These are phyloP conservation scores for Thinopyrum elongatum DNA, from an alignment of 176 grass and related monocot genomes.

Conservation along the genomic window DNA sequence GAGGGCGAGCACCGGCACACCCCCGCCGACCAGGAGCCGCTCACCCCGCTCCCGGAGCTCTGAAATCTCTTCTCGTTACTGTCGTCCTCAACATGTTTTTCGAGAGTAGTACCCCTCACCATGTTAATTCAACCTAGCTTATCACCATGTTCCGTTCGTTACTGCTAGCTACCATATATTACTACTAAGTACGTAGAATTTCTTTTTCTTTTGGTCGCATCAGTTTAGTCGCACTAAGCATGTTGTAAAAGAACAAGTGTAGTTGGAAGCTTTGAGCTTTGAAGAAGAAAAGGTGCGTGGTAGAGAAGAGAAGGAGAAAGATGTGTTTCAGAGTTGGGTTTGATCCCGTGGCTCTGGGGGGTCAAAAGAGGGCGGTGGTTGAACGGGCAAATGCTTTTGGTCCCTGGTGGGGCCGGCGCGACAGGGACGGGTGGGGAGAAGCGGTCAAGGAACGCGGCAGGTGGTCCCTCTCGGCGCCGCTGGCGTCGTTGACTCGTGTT, in stretches of 20 bases:
- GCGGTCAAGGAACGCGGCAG: slow-evolving; percentile 37
- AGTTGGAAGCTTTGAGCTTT: background rate
- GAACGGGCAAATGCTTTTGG: background rate
- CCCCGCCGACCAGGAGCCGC: slow-evolving; percentile 20
- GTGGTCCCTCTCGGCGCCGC: background rate
- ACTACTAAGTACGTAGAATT: background rate
- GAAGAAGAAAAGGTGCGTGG: background rate
- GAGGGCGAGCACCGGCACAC: slow-evolving; percentile 75
- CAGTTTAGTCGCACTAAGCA: background rate
- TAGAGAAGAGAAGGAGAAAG: background rate
- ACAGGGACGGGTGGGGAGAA: background rate
- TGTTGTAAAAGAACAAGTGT: background rate
- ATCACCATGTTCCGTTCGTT: background rate
- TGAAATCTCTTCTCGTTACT: background rate
- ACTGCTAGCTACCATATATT: background rate
- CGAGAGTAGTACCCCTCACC: no score
- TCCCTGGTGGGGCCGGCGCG: background rate
- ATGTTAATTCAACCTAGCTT: slow-evolving; percentile 6
- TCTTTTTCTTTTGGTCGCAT: background rate
- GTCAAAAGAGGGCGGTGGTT: background rate
- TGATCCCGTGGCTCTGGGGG: background rate
- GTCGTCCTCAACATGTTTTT: background rate
- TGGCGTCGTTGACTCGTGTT: slow-evolving; percentile 33
- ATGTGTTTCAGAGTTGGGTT: background rate
- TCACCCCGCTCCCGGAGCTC: background rate